A percentile compares a stretch with the other conserved stretches of the same genome.
These are phyloP conservation scores for Neofusicoccum kwambonambiense DNA, from an alignment of 2,329 filamentous ascomycete genomes.

Conservation along the genomic window DNA sequence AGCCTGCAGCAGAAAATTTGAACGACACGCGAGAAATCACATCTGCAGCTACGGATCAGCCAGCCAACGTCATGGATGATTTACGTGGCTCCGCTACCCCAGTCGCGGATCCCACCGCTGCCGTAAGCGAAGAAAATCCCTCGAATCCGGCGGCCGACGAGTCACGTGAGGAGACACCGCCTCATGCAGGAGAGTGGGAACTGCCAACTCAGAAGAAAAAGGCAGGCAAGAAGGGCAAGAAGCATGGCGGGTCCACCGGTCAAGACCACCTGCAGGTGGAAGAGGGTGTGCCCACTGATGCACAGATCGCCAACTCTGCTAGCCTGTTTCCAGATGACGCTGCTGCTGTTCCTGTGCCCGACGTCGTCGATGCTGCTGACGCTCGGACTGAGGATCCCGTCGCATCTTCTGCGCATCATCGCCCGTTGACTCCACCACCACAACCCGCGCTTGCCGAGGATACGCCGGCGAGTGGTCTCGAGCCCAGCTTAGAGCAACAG, in stretches of 20 bases:
- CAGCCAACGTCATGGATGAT: not conserved
- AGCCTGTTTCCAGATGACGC: not conserved
- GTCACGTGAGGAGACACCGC: constrained; percentile 5
- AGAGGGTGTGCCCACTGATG: not conserved
- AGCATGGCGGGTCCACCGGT: constrained; percentile 1
- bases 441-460: not conserved
- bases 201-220: constrained; percentile 6
- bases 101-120: not conserved
- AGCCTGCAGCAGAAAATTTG: not conserved
- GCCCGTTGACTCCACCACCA: not conserved
- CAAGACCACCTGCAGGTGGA: not conserved
- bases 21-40: not conserved
- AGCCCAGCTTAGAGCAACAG: not conserved
- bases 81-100: constrained; percentile 6
- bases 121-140: constrained; percentile 4
- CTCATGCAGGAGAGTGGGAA: constrained; percentile 13
- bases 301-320: not conserved
- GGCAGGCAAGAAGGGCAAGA: constrained; percentile 6
- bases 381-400: constrained; percentile 4
- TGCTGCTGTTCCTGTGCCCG: not conserved
- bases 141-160: not conserved
- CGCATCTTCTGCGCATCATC: not conserved
- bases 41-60: not conserved
- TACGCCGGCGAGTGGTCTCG: not conserved
- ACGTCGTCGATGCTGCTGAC: not conserved